These are phyloP conservation scores for Yarrowia yakushimensis DNA, from an alignment of 805 yeast genomes.

Conservation along the genomic window DNA sequence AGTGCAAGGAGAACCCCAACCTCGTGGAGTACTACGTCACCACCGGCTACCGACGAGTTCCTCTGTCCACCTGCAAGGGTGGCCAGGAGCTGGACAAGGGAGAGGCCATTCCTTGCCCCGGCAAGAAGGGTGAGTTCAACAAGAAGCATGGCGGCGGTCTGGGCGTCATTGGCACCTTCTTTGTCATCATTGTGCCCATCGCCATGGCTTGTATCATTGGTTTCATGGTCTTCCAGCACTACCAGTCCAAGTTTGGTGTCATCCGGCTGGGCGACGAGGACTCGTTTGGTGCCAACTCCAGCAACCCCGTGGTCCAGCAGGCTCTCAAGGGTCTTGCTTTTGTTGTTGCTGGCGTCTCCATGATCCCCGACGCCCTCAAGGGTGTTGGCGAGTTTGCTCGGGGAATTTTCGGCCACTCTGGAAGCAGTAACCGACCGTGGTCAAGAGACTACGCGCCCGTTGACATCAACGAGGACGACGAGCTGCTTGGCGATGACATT, in stretches of 20 bases:
- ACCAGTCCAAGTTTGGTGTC: slow-evolving; percentile 79
- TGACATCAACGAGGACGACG: slow-evolving; percentile 38
- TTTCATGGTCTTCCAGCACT: slow-evolving; percentile 75
- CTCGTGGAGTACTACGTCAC: slow-evolving; percentile 75
- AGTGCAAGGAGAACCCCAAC: slow-evolving; percentile 53
- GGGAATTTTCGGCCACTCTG: slow-evolving; percentile 8
- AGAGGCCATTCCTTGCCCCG: slow-evolving; percentile 78
- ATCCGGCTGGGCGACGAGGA: slow-evolving; percentile 73
- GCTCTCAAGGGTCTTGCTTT: slow-evolving; percentile 37
- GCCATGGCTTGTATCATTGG: slow-evolving; percentile 50
- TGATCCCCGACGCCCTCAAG: slow-evolving; percentile 29
- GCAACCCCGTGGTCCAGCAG: slow-evolving; percentile 30
- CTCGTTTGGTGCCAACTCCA: slow-evolving; percentile 11
- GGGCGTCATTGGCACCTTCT: slow-evolving; percentile 46
- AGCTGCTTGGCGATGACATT: slow-evolving; percentile 34
- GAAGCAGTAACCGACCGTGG: slow-evolving; percentile 13
- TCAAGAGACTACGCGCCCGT: slow-evolving; percentile 33
- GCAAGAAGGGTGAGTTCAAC: slow-evolving; percentile 64
- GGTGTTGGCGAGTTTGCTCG: background rate
- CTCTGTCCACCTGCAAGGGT: slow-evolving; percentile 79
- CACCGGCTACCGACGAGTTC: slow-evolving; percentile 87
- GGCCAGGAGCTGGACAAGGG: slow-evolving; percentile 70
- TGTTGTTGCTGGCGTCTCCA: slow-evolving; percentile 31
- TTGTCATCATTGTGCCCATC: slow-evolving; percentile 58
- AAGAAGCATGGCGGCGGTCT: slow-evolving; percentile 49